A percentile compares a stretch with the other conserved stretches of the same genome.
phyloP scores from a whole-genome alignment of 805 yeast genomes.

The Cyberlindnera veronae region DNA sequence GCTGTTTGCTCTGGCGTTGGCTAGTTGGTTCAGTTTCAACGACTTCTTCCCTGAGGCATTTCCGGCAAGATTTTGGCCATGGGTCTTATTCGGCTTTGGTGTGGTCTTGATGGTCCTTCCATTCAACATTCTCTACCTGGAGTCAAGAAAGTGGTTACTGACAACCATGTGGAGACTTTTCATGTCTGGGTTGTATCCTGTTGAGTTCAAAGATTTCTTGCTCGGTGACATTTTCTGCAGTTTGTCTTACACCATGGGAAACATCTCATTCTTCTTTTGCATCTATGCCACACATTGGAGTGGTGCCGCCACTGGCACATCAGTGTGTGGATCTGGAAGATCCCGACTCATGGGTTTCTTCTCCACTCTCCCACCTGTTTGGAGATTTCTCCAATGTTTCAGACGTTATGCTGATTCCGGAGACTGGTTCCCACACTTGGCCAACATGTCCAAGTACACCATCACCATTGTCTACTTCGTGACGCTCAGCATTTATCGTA shows the following conservation, averaged over 20 bases:
- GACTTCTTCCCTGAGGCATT: conserved; percentile 59
- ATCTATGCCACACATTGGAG: conserved; percentile 72
- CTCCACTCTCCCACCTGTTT: conserved; percentile 78
- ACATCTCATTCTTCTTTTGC: conserved; percentile 82
- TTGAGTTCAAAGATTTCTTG: conserved; percentile 92
- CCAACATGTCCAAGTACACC: conserved; percentile 78
- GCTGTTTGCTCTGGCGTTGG: conserved; percentile 52
- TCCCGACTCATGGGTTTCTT: conserved; percentile 82
- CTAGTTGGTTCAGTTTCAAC: conserved; percentile 74
- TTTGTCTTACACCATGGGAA: conserved; percentile 82
- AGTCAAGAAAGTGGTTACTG: conserved; percentile 77
- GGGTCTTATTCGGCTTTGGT: conserved; percentile 61
- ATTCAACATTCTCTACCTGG: conserved; percentile 47
- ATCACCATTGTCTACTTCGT: conserved; percentile 66
- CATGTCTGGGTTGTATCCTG: conserved; percentile 86
- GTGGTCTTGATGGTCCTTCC: conserved; percentile 57
- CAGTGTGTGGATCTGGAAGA: conserved; percentile 68
- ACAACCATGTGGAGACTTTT: conserved; percentile 67
- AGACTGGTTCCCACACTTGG: conserved; percentile 94
- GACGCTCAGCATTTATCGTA: conserved; percentile 74
- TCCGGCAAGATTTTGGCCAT: conserved; percentile 75
- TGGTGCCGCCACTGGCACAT: conserved; percentile 38
- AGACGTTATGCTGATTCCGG: conserved; percentile 92
- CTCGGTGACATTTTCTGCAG: conserved; percentile 90
- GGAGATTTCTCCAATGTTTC: conserved; percentile 88